Conservation (phyloP, 1,284 basidiomycete genomes). For the Austroboletus novae-zelandiae region DNA sequence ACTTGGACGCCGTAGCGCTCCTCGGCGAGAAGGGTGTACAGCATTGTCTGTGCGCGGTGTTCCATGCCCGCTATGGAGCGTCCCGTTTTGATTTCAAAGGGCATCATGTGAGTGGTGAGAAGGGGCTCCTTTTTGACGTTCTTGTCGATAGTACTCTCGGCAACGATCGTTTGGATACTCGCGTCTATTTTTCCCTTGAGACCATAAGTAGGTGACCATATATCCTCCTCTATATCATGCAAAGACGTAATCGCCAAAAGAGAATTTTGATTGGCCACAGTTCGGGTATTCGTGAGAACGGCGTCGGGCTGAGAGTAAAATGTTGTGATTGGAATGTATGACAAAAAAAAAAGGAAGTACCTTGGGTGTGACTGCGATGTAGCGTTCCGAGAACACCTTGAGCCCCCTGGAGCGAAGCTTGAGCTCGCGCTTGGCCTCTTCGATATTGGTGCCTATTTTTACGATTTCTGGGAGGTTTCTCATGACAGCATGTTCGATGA, state of each 20-base stretch:
- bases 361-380: conserved; percentile 60
- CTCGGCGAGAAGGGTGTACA: conserved; percentile 90
- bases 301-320: conserved; percentile 51
- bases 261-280: conserved; percentile 44
- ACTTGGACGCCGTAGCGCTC: conserved; percentile 82
- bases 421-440: conserved; percentile 64
- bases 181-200: conserved; percentile 97
- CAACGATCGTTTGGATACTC: conserved; percentile 71
- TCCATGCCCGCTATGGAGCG: conserved; percentile 76
- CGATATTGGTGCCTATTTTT: conserved; percentile 56
- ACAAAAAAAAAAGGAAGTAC: conserved; percentile 33
- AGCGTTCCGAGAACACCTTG: conserved; percentile 61
- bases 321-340: neutral
- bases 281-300: conserved; percentile 62
- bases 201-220: conserved; percentile 94
- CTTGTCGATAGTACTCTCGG: conserved; percentile 37
- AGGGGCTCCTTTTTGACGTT: conserved; percentile 12
- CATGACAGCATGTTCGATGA: conserved; percentile 54
- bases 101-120: conserved; percentile 49
- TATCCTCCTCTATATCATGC: conserved; percentile 93
- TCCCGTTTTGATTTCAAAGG: conserved; percentile 97
- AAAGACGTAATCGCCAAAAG: conserved; percentile 72
- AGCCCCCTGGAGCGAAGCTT: conserved; percentile 61
- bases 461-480: conserved; percentile 59
- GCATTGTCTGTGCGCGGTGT: conserved; percentile 96